Conservation (phyloP, 768 basidiomycete genomes). For the Amanita rubescens region DNA sequence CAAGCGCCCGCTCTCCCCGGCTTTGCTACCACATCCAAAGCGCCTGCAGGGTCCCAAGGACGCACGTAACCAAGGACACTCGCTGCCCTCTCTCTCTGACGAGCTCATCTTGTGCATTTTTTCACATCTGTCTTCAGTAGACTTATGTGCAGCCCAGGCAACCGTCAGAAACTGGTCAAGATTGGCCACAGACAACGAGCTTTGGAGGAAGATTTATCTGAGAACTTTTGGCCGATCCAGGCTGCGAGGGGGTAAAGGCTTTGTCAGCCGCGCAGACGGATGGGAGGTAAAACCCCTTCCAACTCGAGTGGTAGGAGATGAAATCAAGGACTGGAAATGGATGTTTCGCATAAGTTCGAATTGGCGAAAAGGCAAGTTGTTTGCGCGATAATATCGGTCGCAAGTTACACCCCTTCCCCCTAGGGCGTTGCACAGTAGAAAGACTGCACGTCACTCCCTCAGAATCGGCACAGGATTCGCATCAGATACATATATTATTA, state of each 20-base stretch:
- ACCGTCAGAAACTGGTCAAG: slow-evolving; percentile 62
- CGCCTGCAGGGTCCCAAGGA: slow-evolving; percentile 32
- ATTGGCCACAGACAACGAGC: slow-evolving; percentile 60
- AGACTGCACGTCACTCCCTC: slow-evolving; percentile 15
- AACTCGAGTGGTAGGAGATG: slow-evolving; percentile 33
- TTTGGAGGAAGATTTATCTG: slow-evolving; percentile 67
- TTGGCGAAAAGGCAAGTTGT: slow-evolving; percentile 62
- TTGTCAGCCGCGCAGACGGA: slow-evolving; percentile 47
- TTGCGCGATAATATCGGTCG: background rate
- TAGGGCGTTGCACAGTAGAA: slow-evolving; percentile 61
- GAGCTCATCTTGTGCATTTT: slow-evolving; percentile 72
- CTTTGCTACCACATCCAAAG: slow-evolving; percentile 49
- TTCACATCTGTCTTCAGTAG: slow-evolving; percentile 56
- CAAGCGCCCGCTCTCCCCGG: slow-evolving; percentile 45
- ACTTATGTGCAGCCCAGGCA: slow-evolving; percentile 59
- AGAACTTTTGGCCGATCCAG: slow-evolving; percentile 58
- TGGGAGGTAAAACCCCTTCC: slow-evolving; percentile 55
- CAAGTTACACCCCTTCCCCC: slow-evolving; percentile 11
- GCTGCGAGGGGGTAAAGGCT: slow-evolving; percentile 61
- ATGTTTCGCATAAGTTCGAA: slow-evolving; percentile 83
- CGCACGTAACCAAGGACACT: slow-evolving; percentile 7
- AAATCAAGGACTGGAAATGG: slow-evolving; percentile 68
- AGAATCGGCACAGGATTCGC: slow-evolving; percentile 6
- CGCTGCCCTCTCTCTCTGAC: slow-evolving; percentile 56
- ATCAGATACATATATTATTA: slow-evolving; percentile 41